These are phyloP conservation scores for Dryadomyces quercus-mongolicae DNA, from an alignment of 2,329 filamentous ascomycete genomes.

Conservation along the genomic window DNA sequence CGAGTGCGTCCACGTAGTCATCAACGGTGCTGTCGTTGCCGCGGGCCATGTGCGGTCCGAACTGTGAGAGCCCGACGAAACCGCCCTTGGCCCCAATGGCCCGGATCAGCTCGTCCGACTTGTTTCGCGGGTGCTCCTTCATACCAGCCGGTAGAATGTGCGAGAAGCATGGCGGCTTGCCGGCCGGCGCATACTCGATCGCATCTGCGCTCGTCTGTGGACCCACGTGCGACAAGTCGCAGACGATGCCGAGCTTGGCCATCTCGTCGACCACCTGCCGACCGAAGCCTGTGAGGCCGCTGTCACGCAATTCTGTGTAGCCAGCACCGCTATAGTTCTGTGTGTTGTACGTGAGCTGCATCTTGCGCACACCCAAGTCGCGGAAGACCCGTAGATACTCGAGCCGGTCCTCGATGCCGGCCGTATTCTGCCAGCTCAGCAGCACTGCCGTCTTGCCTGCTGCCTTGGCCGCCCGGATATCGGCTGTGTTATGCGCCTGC, in stretches of 20 bases:
- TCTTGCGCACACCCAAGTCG: slow-evolving; percentile 27
- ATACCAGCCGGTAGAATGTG: slow-evolving; percentile 23
- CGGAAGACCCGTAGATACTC: slow-evolving; percentile 26
- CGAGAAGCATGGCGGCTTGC: slow-evolving; percentile 26
- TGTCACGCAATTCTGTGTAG: slow-evolving; percentile 24
- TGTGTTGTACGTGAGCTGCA: slow-evolving; percentile 30
- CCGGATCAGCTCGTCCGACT: slow-evolving; percentile 23
- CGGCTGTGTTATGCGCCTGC: slow-evolving; percentile 22
- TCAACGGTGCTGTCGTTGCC: slow-evolving; percentile 28
- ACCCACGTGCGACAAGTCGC: slow-evolving; percentile 23
- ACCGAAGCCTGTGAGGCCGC: slow-evolving; percentile 23
- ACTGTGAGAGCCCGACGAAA: slow-evolving; percentile 25
- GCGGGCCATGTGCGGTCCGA: slow-evolving; percentile 25
- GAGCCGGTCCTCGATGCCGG: slow-evolving; percentile 26
- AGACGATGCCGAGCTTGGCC: slow-evolving; percentile 23
- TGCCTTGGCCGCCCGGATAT: slow-evolving; percentile 24
- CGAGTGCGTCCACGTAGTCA: slow-evolving; percentile 26
- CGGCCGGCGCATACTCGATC: slow-evolving; percentile 20
- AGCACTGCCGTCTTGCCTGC: slow-evolving; percentile 24
- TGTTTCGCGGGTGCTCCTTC: slow-evolving; percentile 25
- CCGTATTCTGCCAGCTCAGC: slow-evolving; percentile 28
- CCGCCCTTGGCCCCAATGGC: slow-evolving; percentile 23
- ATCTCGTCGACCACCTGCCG: slow-evolving; percentile 21
- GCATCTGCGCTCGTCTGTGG: slow-evolving; percentile 21
- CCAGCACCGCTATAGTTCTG: slow-evolving; percentile 28